Evolutionary conservation across 108 stramenopile species (phyloP).

Genomic region (Pseudonitzschia multiseries): DNA sequence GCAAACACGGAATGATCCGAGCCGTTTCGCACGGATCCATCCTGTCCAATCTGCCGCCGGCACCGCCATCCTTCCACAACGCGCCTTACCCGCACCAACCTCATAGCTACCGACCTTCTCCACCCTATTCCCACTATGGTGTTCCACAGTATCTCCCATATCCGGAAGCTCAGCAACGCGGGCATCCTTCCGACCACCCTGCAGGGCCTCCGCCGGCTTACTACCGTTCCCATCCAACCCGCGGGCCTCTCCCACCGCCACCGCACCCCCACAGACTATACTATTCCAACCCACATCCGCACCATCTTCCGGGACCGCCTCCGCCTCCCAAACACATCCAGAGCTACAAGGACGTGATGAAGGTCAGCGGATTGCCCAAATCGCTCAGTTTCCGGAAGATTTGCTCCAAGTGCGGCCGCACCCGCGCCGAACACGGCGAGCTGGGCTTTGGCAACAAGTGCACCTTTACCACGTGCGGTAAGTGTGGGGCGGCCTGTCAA

Average conservation of each 20-base stretch:
- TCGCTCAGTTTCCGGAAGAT: constrained; percentile 79
- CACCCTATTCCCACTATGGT: not conserved
- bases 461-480: constrained; percentile 67
- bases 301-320: constrained; percentile 9
- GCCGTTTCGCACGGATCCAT: constrained; percentile 5
- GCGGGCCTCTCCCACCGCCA: not conserved
- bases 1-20: not conserved
- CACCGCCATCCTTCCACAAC: constrained; percentile 8
- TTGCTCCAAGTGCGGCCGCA: constrained; percentile 73
- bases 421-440: constrained; percentile 81
- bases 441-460: constrained; percentile 87
- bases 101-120: not conserved
- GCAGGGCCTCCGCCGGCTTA: not conserved
- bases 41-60: constrained; percentile 5
- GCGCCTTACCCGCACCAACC: constrained; percentile 1
- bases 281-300: not conserved
- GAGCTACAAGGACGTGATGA: constrained; percentile 38
- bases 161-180: constrained; percentile 9
- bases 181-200: not conserved
- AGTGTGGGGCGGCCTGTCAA: constrained; percentile 59
- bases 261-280: not conserved
- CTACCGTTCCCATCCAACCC: not conserved
- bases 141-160: not conserved
- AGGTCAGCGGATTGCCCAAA: constrained; percentile 54
- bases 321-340: constrained; percentile 4